Evolutionary conservation across 345 rosid genomes (phyloP), one percentile per base, ranked within the genome.

Genomic region (Noccaea caerulescens): DNA sequence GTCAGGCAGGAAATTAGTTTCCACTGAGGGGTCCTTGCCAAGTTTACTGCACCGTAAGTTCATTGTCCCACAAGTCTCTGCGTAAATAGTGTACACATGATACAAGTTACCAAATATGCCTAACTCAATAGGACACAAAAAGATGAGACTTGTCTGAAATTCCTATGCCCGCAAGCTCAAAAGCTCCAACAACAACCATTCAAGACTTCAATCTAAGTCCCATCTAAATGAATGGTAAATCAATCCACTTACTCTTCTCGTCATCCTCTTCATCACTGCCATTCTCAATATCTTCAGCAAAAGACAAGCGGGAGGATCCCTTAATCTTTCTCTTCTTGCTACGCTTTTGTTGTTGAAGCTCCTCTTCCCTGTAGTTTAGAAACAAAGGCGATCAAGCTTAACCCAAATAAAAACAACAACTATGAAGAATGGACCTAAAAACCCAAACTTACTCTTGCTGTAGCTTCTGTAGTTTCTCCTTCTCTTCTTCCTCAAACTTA

Each of bases 21-120:
- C 99, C 20, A 95, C 98, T 0, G 91, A 87, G 58, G 97, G 99
- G 81, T 95, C 98, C 81, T 92, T 92, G 77, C 99, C 97, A 59
- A 95, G 76, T 70, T 90, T 91, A 30, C 89, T 85, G 13, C 46
- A 80, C 8, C 62, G 80, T 44, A 86, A 66, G 51, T 58, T 81
- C 67, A 72, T 77, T 50, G 83, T 50, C 57, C 82, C 90, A 6
- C 39, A 65, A 49, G 38, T 63, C 68, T 78, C 91, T 83, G 70
- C 70, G 49, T 5, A 71, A 16, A 56, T 7, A 11, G 61, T 20
- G 45, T 38, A 20, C 47, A 20, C 2, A 68, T 2, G 36, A 13
- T 8, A 23, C 1, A 43, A 56, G 54, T 38, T 58, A 39, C 53
- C 57, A 76, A 44, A 45, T 45, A 41, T 44, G 44, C 2, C 16